Evolutionary conservation across 352 stramenopile species (phyloP).

Genomic region (Pythium volutum): DNA sequence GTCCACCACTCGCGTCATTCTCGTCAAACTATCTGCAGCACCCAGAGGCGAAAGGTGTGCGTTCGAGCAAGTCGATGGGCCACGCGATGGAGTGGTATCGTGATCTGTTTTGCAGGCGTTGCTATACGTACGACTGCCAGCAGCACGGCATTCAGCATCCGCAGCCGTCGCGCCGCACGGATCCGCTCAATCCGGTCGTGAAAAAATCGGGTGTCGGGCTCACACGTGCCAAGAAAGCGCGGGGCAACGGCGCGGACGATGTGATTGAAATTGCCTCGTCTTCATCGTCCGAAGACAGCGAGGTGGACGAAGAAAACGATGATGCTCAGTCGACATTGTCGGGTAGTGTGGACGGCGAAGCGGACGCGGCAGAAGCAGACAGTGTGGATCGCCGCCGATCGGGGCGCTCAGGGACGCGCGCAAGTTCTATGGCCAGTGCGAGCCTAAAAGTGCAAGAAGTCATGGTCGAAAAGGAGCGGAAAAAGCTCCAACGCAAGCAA

Average conservation of each 20-base stretch:
- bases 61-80: conserved; percentile 41
- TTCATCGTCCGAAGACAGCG: conserved; percentile 13
- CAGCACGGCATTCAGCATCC: conserved; percentile 83
- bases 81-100: conserved; percentile 74
- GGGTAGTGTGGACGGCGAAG: conserved; percentile 12
- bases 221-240: background rate
- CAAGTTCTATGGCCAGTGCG: conserved; percentile 55
- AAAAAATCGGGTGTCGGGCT: conserved; percentile 22
- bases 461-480: conserved; percentile 48
- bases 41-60: conserved; percentile 34
- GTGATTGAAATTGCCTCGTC: conserved; percentile 32
- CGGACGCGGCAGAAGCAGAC: background rate
- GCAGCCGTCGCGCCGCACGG: conserved; percentile 35
- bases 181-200: conserved; percentile 62
- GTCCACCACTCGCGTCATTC: conserved; percentile 44
- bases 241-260: background rate
- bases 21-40: conserved; percentile 47
- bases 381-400: conserved; percentile 37
- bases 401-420: conserved; percentile 54
- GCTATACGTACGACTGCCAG: conserved; percentile 90
- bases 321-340: conserved; percentile 18
- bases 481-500: conserved; percentile 32
- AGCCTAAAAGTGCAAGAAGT: conserved; percentile 60
- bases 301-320: conserved; percentile 11
- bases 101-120: conserved; percentile 87